Evolutionary conservation across 441 rosid genomes (phyloP).

Genomic region (Gossypium aridum): DNA sequence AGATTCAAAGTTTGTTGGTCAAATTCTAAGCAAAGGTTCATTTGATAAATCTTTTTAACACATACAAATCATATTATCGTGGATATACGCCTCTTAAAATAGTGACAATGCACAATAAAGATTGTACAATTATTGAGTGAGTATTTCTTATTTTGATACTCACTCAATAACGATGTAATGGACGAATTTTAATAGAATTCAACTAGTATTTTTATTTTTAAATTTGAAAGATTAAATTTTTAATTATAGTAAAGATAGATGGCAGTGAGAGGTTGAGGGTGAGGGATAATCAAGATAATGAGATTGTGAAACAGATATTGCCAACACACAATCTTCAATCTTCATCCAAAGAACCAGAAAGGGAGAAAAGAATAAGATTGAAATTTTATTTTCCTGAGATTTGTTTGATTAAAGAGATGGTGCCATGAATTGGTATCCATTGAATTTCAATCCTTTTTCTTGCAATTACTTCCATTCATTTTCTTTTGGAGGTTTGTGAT

Average conservation of each 20-base stretch:
- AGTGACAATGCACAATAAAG: too few species aligned
- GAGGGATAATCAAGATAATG: slow-evolving; percentile 5
- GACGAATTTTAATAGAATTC: too few species aligned
- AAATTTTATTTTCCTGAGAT: slow-evolving; percentile 5
- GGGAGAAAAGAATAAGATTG: not conserved
- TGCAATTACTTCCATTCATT: slow-evolving; percentile 33
- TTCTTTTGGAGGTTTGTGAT: not conserved
- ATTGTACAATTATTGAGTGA: too few species aligned
- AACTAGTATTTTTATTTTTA: too few species aligned
- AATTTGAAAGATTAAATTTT: too few species aligned
- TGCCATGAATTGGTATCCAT: slow-evolving; percentile 28
- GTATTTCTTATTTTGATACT: too few species aligned
- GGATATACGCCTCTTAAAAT: too few species aligned
- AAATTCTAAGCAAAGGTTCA: too few species aligned
- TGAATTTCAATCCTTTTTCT: slow-evolving; percentile 30
- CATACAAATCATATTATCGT: too few species aligned
- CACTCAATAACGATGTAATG: too few species aligned
- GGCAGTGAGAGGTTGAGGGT: not conserved
- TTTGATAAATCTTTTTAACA: too few species aligned
- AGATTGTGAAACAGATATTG: slow-evolving; percentile 24
- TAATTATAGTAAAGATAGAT: not conserved
- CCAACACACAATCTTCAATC: slow-evolving; percentile 17
- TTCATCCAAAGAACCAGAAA: slow-evolving; percentile 5
- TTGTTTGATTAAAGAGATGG: not conserved
- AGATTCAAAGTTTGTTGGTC: too few species aligned